These are phyloP conservation scores for Naganishia albida DNA, from an alignment of 1,284 basidiomycete species.

Conservation along the genomic window DNA sequence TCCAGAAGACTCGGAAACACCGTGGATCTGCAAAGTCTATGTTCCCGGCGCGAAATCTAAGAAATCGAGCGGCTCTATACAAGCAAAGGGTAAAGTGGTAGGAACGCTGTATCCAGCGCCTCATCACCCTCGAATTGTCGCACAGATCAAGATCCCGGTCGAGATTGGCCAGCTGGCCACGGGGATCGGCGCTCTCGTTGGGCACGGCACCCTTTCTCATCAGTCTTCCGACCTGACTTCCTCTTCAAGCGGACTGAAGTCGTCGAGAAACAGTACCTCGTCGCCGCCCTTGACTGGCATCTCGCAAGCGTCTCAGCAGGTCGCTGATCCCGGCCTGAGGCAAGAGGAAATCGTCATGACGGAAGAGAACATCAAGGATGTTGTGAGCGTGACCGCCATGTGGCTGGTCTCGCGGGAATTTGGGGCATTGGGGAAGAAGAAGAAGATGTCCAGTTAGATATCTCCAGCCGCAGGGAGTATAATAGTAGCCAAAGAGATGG, in stretches of 20 bases:
- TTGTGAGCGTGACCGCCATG: slow-evolving; percentile 81
- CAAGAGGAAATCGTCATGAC: slow-evolving; percentile 64
- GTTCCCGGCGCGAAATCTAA: slow-evolving; percentile 31
- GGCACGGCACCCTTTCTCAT: background rate
- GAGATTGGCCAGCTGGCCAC: slow-evolving; percentile 69
- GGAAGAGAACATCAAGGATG: slow-evolving; percentile 92
- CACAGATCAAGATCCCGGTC: slow-evolving; percentile 83
- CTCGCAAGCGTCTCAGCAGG: background rate
- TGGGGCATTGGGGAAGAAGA: slow-evolving; percentile 80
- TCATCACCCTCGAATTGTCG: slow-evolving; percentile 93
- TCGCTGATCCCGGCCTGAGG: slow-evolving; percentile 20
- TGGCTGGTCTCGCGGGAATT: slow-evolving; percentile 94
- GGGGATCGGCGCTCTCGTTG: slow-evolving; percentile 37
- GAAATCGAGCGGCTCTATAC: slow-evolving; percentile 9
- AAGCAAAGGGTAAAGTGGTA: slow-evolving; percentile 52
- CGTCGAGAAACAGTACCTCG: slow-evolving; percentile 17
- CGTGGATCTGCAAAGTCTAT: slow-evolving; percentile 75
- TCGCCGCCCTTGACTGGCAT: slow-evolving; percentile 25
- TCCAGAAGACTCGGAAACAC: slow-evolving; percentile 91
- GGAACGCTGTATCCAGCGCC: slow-evolving; percentile 87
- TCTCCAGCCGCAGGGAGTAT: too few species aligned
- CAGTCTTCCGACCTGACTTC: slow-evolving; percentile 24
- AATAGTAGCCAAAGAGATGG: too few species aligned
- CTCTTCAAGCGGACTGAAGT: slow-evolving; percentile 6
- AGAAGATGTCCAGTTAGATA: slow-evolving; percentile 38